Evolutionary conservation across 2,329 filamentous ascomycete species (phyloP).

Genomic region (Leptographium lundbergii): DNA sequence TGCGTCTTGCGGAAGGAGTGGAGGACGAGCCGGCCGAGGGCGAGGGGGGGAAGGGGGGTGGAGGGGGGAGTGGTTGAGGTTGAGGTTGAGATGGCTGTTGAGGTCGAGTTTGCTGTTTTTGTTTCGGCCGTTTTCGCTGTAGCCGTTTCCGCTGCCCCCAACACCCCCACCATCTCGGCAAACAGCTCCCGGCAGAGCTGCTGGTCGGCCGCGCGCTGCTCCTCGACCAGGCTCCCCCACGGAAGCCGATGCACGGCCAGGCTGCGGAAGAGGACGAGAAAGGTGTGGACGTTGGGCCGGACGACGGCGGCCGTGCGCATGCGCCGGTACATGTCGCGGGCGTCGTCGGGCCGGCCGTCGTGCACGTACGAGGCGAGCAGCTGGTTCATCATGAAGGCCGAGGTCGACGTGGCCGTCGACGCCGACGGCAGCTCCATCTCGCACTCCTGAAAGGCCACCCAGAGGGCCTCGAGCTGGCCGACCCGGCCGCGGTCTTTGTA

Average conservation of each 20-base stretch:
- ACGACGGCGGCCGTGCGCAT: slow-evolving; percentile 33
- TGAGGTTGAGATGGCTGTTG: background rate
- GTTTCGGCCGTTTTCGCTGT: no score
- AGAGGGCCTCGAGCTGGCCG: slow-evolving; percentile 44
- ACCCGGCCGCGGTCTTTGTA: slow-evolving; percentile 53
- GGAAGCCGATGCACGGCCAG: slow-evolving; percentile 19
- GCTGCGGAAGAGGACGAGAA: slow-evolving; percentile 53
- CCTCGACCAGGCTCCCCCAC: background rate
- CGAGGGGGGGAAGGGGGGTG: slow-evolving; percentile 11
- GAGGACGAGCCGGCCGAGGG: slow-evolving; percentile 19
- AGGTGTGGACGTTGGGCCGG: slow-evolving; percentile 55
- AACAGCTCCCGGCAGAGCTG: slow-evolving; percentile 15
- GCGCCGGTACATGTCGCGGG: slow-evolving; percentile 41
- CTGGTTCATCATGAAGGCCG: slow-evolving; percentile 66
- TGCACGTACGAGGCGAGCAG: slow-evolving; percentile 55
- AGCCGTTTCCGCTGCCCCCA: no score
- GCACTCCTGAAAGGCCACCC: slow-evolving; percentile 47
- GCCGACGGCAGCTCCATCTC: slow-evolving; percentile 41
- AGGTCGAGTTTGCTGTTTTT: background rate
- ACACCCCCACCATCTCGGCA: slow-evolving; percentile 15
- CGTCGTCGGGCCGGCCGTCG: slow-evolving; percentile 39
- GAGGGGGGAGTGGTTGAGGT: background rate
- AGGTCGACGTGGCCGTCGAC: slow-evolving; percentile 24
- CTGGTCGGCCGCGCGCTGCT: slow-evolving; percentile 8
- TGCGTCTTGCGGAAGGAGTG: slow-evolving; percentile 30